Conservation (phyloP, 441 rosid genomes). For the Arabidopsis hybrid region DNA sequence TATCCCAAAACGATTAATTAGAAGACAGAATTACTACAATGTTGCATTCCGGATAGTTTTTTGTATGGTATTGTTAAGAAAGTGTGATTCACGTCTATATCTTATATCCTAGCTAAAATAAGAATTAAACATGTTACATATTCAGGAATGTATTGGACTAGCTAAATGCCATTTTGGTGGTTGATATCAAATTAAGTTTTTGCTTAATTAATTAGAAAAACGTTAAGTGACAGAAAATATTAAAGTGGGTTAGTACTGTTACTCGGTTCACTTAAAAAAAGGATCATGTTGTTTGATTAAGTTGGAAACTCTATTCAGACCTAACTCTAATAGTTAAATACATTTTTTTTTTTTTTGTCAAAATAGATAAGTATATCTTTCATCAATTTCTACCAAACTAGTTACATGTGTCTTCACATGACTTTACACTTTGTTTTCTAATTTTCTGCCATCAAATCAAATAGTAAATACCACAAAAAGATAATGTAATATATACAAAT, state of each 20-base stretch:
- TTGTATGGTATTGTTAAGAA: neutral
- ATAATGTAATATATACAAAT: neutral
- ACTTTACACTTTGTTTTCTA: conserved; percentile 26
- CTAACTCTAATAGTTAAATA: conserved; percentile 41
- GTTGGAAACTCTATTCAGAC: conserved; percentile 34
- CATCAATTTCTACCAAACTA: conserved; percentile 37
- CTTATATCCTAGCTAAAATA: neutral
- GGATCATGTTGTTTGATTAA: conserved; percentile 25
- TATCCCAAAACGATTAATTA: neutral
- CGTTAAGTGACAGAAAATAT: neutral
- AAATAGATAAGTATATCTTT: conserved; percentile 39
- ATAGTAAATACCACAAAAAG: conserved; percentile 7
- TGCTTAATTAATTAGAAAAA: neutral
- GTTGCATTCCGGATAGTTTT: conserved; percentile 2
- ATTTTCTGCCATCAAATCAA: conserved; percentile 9
- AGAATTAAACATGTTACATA: neutral
- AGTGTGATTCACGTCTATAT: neutral
- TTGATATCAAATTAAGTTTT: conserved; percentile 15
- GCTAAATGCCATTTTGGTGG: conserved; percentile 8
- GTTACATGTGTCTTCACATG: conserved; percentile 40
- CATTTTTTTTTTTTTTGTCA: conserved; percentile 12
- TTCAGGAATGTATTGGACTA: neutral
- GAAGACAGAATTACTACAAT: neutral
- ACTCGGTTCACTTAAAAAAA: conserved; percentile 3
- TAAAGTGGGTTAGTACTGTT: neutral